phyloP scores from a whole-genome alignment of 1,284 basidiomycete species.

The Apiotrichum brassicae region DNA sequence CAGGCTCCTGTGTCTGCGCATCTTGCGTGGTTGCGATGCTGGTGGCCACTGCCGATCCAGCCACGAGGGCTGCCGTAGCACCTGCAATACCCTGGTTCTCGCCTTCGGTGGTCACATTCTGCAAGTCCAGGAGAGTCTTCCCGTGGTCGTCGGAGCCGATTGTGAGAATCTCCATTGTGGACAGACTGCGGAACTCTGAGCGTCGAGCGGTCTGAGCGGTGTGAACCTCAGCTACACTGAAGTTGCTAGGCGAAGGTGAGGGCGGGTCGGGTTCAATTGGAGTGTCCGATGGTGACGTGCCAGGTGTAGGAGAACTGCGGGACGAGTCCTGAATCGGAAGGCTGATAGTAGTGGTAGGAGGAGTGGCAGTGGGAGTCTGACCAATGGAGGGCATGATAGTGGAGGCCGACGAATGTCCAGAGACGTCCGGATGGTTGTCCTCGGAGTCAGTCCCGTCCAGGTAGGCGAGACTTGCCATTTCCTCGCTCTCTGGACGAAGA shows the following conservation, averaged over 20 bases:
- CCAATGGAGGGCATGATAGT: not conserved
- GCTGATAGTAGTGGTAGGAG: no score
- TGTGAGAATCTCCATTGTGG: not conserved
- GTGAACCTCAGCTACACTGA: not conserved
- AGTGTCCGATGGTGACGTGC: no score
- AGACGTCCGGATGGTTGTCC: not conserved
- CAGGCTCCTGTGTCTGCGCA: not conserved
- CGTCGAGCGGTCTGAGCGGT: slow-evolving; percentile 2
- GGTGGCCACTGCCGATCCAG: not conserved
- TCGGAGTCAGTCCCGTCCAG: slow-evolving; percentile 1
- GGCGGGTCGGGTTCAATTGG: not conserved
- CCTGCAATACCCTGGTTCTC: not conserved
- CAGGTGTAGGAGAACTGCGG: no score
- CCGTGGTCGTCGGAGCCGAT: not conserved
- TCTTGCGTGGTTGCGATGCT: not conserved
- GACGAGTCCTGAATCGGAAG: not conserved
- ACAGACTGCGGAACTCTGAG: not conserved
- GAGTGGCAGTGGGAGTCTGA: not conserved
- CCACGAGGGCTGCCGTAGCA: not conserved
- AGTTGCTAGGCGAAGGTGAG: not conserved
- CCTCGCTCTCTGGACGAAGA: not conserved
- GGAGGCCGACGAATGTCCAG: not conserved
- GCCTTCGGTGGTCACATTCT: not conserved
- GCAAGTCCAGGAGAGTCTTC: not conserved
- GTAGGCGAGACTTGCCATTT: not conserved